These are phyloP conservation scores for Juncus inflexus DNA, from an alignment of 176 grass and related monocot genomes.

Conservation along the genomic window DNA sequence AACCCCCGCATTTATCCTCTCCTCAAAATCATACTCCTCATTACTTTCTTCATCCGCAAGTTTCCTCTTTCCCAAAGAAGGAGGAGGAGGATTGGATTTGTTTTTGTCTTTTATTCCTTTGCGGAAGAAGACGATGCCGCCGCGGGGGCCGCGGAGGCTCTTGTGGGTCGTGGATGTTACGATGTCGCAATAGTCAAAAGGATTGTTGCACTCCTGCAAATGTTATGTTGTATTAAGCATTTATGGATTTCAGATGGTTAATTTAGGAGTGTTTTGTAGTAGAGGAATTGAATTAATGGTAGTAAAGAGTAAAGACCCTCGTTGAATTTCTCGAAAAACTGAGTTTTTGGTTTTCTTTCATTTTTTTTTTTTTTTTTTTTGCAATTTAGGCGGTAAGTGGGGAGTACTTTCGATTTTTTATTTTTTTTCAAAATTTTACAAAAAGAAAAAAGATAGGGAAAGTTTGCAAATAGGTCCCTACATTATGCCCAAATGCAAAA, in stretches of 20 bases:
- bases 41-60: constrained; percentile 34
- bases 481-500: no score
- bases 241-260: constrained; percentile 8
- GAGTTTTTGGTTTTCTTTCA: no score
- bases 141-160: constrained; percentile 85
- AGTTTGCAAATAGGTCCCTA: no score
- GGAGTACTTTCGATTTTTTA: no score
- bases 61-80: not conserved
- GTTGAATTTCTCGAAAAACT: no score
- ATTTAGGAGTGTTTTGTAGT: constrained; percentile 8
- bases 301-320: not conserved
- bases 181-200: constrained; percentile 94
- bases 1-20: constrained; percentile 90
- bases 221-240: not conserved
- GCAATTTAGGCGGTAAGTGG: no score
- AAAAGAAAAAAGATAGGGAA: no score
- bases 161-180: constrained; percentile 97
- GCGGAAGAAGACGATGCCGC: constrained; percentile 94
- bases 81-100: constrained; percentile 30
- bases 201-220: constrained; percentile 70
- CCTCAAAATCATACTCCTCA: constrained; percentile 77
- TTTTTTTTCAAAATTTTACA: no score
- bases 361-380: no score
- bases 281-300: constrained; percentile 6
- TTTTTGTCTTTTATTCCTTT: constrained; percentile 63